Base-by-base conservation (phyloP, 2,329 filamentous ascomycete species). In the Fusarium virguliforme region DNA sequence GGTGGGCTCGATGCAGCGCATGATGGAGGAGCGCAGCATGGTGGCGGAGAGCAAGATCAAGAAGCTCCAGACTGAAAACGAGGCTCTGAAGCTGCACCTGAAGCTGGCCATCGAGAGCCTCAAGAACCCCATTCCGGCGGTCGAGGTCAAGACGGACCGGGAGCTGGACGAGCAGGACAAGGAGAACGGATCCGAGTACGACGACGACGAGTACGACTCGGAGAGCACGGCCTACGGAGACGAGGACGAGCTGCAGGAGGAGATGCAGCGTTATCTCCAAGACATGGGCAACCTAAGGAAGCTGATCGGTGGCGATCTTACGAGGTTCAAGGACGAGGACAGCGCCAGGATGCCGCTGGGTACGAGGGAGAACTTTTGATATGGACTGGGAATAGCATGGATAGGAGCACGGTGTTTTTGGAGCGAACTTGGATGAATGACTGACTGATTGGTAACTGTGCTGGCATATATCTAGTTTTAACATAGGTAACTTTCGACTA, bases 31-130 rank as follows among this genome's bases (percentile, higher is more conserved):
- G 83, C 92, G 91, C 70, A 90, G 92, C 66, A 92, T 97, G 80
- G 93, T 98, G 13, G 91, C 93, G 32, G 95, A 98, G 79, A 94
- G 92, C 84, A 98, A 97, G 86, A 97, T 99, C 79, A 91, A 94
- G 73, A 94, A 92, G 70, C 83, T 99, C 60, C 92, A 93, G 80
- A 95, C 93, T 2, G 90, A 99, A 84, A 98, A 97, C 70, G 95
- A 98, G 77, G 93, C 95, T 0, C 83, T 98, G 75, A 88, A 94
- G 68, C 86, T 96, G 65, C 96, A 99, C 81, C 85, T 99, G 56
- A 94, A 93, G 75, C 88, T 99, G 57, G 95, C 94, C 1, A 86
- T 98, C 24, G 90, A 91, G 59, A 95, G 94, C 77, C 82, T 98
- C 74, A 95, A 94, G 84, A 98, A 98, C 78, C 96, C 96, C 0